phyloP scores from a whole-genome alignment of 306 rosid genomes.

The Mimosa pudica region DNA sequence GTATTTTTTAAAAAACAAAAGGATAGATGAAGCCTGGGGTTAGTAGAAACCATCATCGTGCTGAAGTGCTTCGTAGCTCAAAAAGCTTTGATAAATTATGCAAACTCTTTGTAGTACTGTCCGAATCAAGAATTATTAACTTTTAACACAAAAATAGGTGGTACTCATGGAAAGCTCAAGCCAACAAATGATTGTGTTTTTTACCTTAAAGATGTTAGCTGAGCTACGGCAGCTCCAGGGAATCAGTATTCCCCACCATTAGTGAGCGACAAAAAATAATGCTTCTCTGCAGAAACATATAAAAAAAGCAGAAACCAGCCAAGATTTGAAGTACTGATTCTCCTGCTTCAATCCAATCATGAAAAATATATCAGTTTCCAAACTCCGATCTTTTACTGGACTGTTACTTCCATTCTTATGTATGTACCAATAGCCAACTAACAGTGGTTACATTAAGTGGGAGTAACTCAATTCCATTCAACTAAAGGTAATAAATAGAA shows the following conservation, averaged over 20 bases:
- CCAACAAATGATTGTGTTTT: not conserved
- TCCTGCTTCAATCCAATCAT: not conserved
- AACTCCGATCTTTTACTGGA: not conserved
- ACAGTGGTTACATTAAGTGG: not conserved
- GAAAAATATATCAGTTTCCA: not conserved
- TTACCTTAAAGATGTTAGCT: not conserved
- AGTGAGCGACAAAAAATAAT: not conserved
- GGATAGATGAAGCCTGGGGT: not conserved
- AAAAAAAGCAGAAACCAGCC: not conserved
- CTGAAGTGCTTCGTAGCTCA: not conserved
- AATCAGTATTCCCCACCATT: conserved; percentile 13
- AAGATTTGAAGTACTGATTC: conserved; percentile 9
- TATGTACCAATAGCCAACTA: not conserved
- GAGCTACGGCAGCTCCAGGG: not conserved
- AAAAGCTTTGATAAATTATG: not conserved
- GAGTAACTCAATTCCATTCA: not conserved
- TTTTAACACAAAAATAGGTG: not conserved
- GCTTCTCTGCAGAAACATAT: conserved; percentile 2
- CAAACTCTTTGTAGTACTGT: not conserved
- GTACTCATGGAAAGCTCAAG: conserved; percentile 3
- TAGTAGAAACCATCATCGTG: not conserved
- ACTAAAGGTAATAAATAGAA: not conserved
- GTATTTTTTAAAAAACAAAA: too few relatives aligned
- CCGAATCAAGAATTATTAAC: not conserved
- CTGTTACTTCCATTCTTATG: not conserved